phyloP scores from a whole-genome alignment of 2,329 filamentous ascomycete genomes.

The Ascochyta pisi region DNA sequence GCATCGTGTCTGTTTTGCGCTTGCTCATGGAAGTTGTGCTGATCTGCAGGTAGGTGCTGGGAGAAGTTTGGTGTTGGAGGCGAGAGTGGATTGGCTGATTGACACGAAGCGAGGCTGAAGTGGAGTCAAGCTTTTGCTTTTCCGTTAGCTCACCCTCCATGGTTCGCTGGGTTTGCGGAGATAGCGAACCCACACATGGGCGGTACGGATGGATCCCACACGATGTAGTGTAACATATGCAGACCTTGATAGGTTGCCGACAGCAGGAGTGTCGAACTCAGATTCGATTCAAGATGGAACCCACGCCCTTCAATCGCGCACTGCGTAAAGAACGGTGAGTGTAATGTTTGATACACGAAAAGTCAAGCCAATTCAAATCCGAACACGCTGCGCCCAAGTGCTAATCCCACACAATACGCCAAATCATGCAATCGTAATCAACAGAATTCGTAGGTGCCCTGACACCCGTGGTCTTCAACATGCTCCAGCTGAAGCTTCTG shows the following conservation, averaged over 20 bases:
- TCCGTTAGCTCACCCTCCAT: conserved; percentile 31
- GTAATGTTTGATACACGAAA: conserved; percentile 39
- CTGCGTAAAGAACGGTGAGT: conserved; percentile 37
- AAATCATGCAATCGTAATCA: conserved; percentile 56
- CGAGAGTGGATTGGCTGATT: conserved; percentile 28
- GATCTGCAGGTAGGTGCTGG: conserved; percentile 13
- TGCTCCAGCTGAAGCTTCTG: conserved; percentile 93
- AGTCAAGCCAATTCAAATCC: conserved; percentile 23
- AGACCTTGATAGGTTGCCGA: not conserved
- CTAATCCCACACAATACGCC: conserved; percentile 33
- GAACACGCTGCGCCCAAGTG: conserved; percentile 34
- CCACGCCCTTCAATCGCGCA: conserved; percentile 33
- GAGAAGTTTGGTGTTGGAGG: conserved; percentile 19
- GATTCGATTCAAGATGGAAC: conserved; percentile 18
- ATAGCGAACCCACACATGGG: not conserved
- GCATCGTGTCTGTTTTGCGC: conserved; percentile 33
- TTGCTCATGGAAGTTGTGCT: conserved; percentile 18
- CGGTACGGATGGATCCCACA: conserved; percentile 8
- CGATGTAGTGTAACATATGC: conserved; percentile 1
- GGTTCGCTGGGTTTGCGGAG: conserved; percentile 5
- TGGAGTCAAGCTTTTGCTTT: conserved; percentile 38
- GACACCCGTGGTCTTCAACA: conserved; percentile 83
- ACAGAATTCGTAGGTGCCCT: conserved; percentile 86
- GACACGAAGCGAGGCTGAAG: conserved; percentile 29
- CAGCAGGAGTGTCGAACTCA: not conserved